phyloP scores from a whole-genome alignment of 1,284 basidiomycete genomes.

The Amylostereum areolatum region DNA sequence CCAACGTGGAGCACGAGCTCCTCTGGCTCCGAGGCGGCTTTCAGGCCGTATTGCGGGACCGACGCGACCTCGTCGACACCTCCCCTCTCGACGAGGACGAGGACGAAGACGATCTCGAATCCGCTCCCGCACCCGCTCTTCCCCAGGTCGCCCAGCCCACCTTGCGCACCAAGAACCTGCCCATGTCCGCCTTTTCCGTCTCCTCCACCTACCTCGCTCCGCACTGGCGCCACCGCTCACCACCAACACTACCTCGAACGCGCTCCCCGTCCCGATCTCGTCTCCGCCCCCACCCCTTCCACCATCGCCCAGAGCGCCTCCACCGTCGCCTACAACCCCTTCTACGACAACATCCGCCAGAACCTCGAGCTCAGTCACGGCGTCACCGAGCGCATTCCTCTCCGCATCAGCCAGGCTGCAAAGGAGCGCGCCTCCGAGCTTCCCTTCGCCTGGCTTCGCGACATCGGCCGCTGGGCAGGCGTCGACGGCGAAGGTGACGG shows the following conservation, averaged over 20 bases:
- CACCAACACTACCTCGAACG: slow-evolving; percentile 11
- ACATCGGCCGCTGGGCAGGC: slow-evolving; percentile 56
- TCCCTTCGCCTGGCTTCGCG: slow-evolving; percentile 77
- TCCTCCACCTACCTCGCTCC: slow-evolving; percentile 46
- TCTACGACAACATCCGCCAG: slow-evolving; percentile 95
- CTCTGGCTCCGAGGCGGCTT: slow-evolving; percentile 81
- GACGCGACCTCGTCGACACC: slow-evolving; percentile 47
- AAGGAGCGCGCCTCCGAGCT: slow-evolving; percentile 64
- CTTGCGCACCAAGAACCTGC: slow-evolving; percentile 56
- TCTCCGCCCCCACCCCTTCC: slow-evolving; percentile 1
- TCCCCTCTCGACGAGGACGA: slow-evolving; percentile 39
- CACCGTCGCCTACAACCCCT: slow-evolving; percentile 65
- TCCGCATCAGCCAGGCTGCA: slow-evolving; percentile 63
- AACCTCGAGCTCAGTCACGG: slow-evolving; percentile 87
- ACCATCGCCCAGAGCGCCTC: slow-evolving; percentile 9
- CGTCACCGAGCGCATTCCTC: slow-evolving; percentile 76
- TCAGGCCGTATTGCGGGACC: slow-evolving; percentile 57
- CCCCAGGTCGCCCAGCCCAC: slow-evolving; percentile 16
- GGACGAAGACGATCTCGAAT: slow-evolving; percentile 41
- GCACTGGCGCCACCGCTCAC: slow-evolving; percentile 11
- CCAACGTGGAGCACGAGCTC: slow-evolving; percentile 32
- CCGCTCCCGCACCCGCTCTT: slow-evolving; percentile 1
- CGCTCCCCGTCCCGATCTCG: not conserved
- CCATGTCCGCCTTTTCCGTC: slow-evolving; percentile 58
- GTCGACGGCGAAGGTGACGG: slow-evolving; percentile 14